Percentiles rank a stretch among this genome's conserved stretches.
These are phyloP conservation scores for Pseudogymnoascus sp. DNA, from an alignment of 2,329 filamentous ascomycete genomes.

Conservation along the genomic window DNA sequence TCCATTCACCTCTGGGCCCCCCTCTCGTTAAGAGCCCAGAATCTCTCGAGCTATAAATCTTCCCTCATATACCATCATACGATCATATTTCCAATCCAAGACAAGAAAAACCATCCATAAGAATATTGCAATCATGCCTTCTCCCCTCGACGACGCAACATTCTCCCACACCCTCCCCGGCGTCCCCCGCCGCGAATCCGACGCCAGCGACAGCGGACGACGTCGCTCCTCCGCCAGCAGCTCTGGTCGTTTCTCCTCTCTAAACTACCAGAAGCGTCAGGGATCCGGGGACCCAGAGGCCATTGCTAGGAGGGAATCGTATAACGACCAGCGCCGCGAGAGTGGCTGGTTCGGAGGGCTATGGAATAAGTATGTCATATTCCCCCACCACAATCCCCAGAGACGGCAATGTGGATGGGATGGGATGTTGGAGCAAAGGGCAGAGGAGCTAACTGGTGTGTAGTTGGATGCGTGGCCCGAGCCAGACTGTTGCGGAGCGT, in stretches of 20 bases:
- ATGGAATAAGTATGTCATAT: constrained; percentile 34
- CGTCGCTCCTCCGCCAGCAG: neutral
- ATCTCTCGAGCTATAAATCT: neutral
- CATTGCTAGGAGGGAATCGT: neutral
- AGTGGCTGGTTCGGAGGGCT: constrained; percentile 28
- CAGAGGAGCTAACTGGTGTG: neutral
- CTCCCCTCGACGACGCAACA: constrained; percentile 5
- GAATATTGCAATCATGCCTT: neutral
- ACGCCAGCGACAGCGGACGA: neutral
- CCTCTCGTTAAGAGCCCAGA: neutral
- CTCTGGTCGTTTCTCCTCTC: neutral
- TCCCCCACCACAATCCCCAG: neutral
- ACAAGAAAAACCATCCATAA: neutral
- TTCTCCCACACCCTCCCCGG: neutral
- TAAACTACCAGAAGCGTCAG: neutral
- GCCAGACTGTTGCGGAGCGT: neutral
- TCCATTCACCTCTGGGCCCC: neutral
- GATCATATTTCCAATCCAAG: neutral
- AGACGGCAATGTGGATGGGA: neutral
- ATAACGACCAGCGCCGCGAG: constrained; percentile 5
- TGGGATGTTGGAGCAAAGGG: neutral
- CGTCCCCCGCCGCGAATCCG: neutral
- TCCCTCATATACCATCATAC: neutral
- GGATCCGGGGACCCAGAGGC: neutral
- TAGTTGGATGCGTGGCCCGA: constrained; percentile 1